Conservation (phyloP, 805 yeast species). For the Starmera pachycereana region DNA sequence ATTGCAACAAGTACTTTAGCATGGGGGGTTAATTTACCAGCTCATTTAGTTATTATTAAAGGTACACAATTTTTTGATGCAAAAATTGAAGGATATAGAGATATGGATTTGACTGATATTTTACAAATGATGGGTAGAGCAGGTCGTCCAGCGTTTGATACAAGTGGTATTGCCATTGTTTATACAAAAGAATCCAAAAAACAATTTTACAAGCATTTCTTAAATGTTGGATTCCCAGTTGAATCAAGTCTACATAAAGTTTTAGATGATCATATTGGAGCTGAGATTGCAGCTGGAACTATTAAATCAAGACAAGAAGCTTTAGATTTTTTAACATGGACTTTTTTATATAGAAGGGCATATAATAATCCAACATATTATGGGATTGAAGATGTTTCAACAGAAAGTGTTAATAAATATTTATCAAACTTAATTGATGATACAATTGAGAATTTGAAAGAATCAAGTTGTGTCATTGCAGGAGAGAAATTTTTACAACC, state of each 20-base stretch:
- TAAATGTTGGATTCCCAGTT: constrained; percentile 93
- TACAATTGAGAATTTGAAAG: constrained; percentile 55
- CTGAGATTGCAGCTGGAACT: constrained; percentile 92
- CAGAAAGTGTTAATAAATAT: constrained; percentile 68
- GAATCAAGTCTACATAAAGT: constrained; percentile 75
- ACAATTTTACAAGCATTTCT: constrained; percentile 76
- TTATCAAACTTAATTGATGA: constrained; percentile 62
- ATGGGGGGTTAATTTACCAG: constrained; percentile 98
- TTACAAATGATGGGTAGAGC: constrained; percentile 98
- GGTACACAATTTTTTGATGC: constrained; percentile 96
- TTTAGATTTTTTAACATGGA: constrained; percentile 91
- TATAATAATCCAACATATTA: constrained; percentile 86
- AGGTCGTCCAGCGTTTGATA: constrained; percentile 95
- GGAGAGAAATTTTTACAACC: constrained; percentile 40
- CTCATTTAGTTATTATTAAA: constrained; percentile 91
- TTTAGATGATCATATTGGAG: constrained; percentile 85
- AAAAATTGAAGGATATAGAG: constrained; percentile 87
- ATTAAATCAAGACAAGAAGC: constrained; percentile 93
- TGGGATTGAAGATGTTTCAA: constrained; percentile 70
- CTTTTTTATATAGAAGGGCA: constrained; percentile 89
- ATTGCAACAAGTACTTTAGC: constrained; percentile 96
- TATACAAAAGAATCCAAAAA: constrained; percentile 75
- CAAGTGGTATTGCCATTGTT: constrained; percentile 84
- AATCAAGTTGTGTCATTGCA: constrained; percentile 58
- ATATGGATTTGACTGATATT: constrained; percentile 90